phyloP scores from a whole-genome alignment of 2,329 filamentous ascomycete genomes.

The Fusarium armeniacum region DNA sequence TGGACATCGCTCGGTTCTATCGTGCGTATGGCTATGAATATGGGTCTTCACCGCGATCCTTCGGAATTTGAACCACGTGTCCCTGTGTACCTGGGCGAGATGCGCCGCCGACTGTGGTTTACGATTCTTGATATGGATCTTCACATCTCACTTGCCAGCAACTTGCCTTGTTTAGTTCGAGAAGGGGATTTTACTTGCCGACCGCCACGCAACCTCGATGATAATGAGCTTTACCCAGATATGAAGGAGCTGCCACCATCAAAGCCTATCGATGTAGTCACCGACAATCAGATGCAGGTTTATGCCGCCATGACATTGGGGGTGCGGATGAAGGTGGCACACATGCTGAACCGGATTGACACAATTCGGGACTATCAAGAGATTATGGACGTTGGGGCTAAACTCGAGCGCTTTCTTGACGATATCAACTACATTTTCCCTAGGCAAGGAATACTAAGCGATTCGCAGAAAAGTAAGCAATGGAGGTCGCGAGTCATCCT shows the following conservation, averaged over 20 bases:
- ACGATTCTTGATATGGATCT: constrained; percentile 70
- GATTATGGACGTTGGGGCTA: constrained; percentile 66
- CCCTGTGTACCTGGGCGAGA: constrained; percentile 65
- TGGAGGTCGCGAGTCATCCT: constrained; percentile 66
- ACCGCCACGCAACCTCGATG: constrained; percentile 68
- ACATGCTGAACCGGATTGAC: constrained; percentile 66
- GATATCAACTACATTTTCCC: constrained; percentile 68
- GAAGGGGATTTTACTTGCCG: constrained; percentile 68
- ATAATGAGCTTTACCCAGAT: constrained; percentile 62
- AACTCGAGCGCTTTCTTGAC: constrained; percentile 67
- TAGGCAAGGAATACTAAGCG: constrained; percentile 59
- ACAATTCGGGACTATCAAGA: constrained; percentile 66
- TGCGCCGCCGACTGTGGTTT: constrained; percentile 68
- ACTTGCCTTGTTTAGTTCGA: constrained; percentile 65
- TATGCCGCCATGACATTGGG: constrained; percentile 66
- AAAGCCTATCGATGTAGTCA: constrained; percentile 65
- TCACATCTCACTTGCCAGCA: constrained; percentile 66
- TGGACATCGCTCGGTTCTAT: constrained; percentile 70
- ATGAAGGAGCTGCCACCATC: constrained; percentile 64
- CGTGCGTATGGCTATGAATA: constrained; percentile 70
- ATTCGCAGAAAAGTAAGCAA: constrained; percentile 62
- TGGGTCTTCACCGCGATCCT: constrained; percentile 70
- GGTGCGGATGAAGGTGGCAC: constrained; percentile 64
- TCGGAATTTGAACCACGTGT: constrained; percentile 66
- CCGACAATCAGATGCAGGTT: constrained; percentile 67